These are phyloP conservation scores for Dryas alaskensis DNA, from an alignment of 306 rosid genomes.

Conservation along the genomic window DNA sequence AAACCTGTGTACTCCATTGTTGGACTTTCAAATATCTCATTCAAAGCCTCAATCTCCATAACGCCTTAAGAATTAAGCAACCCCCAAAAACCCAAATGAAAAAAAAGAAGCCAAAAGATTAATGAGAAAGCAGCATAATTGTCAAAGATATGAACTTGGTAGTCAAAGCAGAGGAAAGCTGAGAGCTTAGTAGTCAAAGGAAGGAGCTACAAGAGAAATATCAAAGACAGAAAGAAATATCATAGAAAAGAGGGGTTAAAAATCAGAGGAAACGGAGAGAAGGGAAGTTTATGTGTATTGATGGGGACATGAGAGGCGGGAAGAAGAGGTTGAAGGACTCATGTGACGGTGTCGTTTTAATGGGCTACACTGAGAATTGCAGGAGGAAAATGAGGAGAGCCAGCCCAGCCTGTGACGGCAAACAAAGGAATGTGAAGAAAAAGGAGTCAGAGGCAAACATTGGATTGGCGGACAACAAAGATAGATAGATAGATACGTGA, in stretches of 20 bases:
- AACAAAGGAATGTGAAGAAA: not conserved
- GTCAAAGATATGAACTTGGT: too few species aligned
- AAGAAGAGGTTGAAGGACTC: not conserved
- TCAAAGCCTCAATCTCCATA: slow-evolving; percentile 26
- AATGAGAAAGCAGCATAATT: too few species aligned
- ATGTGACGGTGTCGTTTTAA: slow-evolving; percentile 25
- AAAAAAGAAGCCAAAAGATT: not conserved
- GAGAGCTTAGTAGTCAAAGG: too few species aligned
- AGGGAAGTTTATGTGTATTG: not conserved
- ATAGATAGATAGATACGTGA: not conserved
- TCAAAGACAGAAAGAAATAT: slow-evolving; percentile 21
- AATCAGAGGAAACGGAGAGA: not conserved
- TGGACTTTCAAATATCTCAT: slow-evolving; percentile 27
- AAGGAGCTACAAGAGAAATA: not conserved
- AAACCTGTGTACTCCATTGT: slow-evolving; percentile 9
- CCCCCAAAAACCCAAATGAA: not conserved
- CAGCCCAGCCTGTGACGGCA: not conserved
- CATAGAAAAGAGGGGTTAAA: not conserved
- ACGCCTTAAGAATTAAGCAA: not conserved
- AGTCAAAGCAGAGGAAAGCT: too few species aligned
- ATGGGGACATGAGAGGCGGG: slow-evolving; percentile 24
- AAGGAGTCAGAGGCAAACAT: not conserved
- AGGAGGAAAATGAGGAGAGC: not conserved
- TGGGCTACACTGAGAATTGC: slow-evolving; percentile 3
- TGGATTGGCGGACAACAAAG: slow-evolving; percentile 9